phyloP scores from a whole-genome alignment of 805 yeast genomes.

The Candida silvicultrix region DNA sequence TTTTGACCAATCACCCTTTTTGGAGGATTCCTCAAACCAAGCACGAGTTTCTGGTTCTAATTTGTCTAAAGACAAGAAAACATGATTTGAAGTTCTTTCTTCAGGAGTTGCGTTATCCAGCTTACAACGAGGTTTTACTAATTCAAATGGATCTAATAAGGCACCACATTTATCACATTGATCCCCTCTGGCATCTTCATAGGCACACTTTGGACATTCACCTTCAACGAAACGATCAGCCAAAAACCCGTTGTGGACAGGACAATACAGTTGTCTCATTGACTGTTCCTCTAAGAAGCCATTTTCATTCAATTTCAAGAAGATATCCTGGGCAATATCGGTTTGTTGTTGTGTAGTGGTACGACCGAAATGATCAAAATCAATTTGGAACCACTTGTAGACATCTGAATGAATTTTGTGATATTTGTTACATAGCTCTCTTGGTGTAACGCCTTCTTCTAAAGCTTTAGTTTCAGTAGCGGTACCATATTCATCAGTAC shows the following conservation, averaged over 20 bases:
- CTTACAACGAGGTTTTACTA: slow-evolving; percentile 93
- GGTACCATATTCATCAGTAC: slow-evolving; percentile 99
- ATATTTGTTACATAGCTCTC: slow-evolving; percentile 86
- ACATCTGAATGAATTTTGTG: slow-evolving; percentile 81
- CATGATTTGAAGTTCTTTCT: slow-evolving; percentile 75
- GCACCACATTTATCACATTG: slow-evolving; percentile 97
- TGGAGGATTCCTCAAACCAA: slow-evolving; percentile 69
- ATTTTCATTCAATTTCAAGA: slow-evolving; percentile 67
- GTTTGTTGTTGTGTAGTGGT: slow-evolving; percentile 92
- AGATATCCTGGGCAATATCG: slow-evolving; percentile 91
- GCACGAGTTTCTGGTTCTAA: slow-evolving; percentile 66
- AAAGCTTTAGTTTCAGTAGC: slow-evolving; percentile 98
- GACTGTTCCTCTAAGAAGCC: slow-evolving; percentile 80
- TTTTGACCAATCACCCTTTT: slow-evolving; percentile 83
- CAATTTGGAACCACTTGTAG: slow-evolving; percentile 95
- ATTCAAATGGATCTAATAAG: slow-evolving; percentile 85
- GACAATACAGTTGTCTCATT: slow-evolving; percentile 88
- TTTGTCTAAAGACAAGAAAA: slow-evolving; percentile 78
- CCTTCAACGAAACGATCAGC: slow-evolving; percentile 99
- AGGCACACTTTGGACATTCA: slow-evolving; percentile 89
- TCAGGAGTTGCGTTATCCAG: slow-evolving; percentile 79
- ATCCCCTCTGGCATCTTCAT: slow-evolving; percentile 98
- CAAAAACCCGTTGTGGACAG: slow-evolving; percentile 79
- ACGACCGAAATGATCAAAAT: slow-evolving; percentile 93
- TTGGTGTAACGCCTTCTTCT: slow-evolving; percentile 87